Base-by-base conservation (phyloP, 2,329 filamentous ascomycete genomes). In the Mycosphaerella sp. region DNA sequence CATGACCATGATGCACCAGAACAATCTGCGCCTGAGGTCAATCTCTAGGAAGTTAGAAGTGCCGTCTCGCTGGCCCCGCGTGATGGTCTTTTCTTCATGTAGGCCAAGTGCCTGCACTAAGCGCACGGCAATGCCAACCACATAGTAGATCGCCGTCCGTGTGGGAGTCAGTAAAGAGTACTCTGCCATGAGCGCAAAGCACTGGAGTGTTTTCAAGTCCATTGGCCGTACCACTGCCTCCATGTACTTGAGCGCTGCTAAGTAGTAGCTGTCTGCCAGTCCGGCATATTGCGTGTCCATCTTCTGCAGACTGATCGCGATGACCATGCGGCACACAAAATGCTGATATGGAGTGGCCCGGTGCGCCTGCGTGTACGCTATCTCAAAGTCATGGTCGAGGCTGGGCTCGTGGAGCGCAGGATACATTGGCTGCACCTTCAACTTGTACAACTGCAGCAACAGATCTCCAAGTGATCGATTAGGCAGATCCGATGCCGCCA, bases 151-250 rank as follows among this genome's bases (percentile, higher is more conserved):
- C 13, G 91, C 89, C 4, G 89, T 95, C 54, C 90, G 78, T 1
- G 91, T 96, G 0, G 93, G 91, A 0, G 91, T 97, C 39, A 96
- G 73, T 16, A 97, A 76, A 0, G 93, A 97, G 68, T 97, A 97
- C 63, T 93, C 87, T 1, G 84, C 89, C 60, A 97, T 86, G 13
- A 98, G 73, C 3, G 86, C 79, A 49, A 96, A 82, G 61, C 91
- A 96, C 70, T 97, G 93, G 13, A 97, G 73, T 0, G 93, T 94
- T 62, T 85, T 87, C 27, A 96, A 71, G 66, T 97, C 88, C 75
- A 95, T 95, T n/a, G 85, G 83, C 47, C 84, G 83, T 49, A 97
- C 79, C 9, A 94, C 84, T 2, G 82, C 81, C 67, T 96, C 87
- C 55, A 97, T 82, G 62, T 84, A 84, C 55, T 85, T 82, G 72